These are phyloP conservation scores for Populus hybrid DNA, from an alignment of 441 rosid species.

Conservation along the genomic window DNA sequence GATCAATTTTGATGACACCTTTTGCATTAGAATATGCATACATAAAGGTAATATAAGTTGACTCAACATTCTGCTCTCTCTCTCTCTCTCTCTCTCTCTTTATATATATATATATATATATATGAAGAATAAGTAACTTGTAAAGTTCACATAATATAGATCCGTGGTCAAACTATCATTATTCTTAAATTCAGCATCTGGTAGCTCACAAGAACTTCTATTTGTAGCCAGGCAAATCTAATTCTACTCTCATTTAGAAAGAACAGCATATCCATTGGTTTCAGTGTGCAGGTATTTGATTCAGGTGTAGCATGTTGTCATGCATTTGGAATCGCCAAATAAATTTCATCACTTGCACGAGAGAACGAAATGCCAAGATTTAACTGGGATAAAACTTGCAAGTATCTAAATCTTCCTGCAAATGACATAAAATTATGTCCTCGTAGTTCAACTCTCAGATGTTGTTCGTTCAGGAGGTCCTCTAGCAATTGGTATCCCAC, in stretches of 20 bases:
- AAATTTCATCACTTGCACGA: not conserved
- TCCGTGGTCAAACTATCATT: no score
- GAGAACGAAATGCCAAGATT: not conserved
- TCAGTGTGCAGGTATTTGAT: not conserved
- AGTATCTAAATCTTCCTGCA: not conserved
- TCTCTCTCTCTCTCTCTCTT: no score
- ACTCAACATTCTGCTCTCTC: no score
- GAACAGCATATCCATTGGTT: not conserved
- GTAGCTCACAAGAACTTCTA: no score
- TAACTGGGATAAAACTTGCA: not conserved
- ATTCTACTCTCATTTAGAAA: not conserved
- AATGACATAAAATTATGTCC: not conserved
- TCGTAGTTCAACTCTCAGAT: constrained; percentile 5
- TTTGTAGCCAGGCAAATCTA: not conserved
- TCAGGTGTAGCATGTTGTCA: not conserved
- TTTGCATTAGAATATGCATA: no score
- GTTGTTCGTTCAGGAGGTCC: constrained; percentile 65
- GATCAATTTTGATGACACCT: no score
- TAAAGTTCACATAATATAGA: no score
- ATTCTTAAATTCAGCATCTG: no score
- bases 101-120: no score
- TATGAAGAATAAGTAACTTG: no score
- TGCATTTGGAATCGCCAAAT: not conserved
- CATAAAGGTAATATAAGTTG: no score
- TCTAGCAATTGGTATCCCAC: constrained; percentile 66